These are phyloP conservation scores for Carex littledalei DNA, from an alignment of 176 grass and related monocot species.

Conservation along the genomic window DNA sequence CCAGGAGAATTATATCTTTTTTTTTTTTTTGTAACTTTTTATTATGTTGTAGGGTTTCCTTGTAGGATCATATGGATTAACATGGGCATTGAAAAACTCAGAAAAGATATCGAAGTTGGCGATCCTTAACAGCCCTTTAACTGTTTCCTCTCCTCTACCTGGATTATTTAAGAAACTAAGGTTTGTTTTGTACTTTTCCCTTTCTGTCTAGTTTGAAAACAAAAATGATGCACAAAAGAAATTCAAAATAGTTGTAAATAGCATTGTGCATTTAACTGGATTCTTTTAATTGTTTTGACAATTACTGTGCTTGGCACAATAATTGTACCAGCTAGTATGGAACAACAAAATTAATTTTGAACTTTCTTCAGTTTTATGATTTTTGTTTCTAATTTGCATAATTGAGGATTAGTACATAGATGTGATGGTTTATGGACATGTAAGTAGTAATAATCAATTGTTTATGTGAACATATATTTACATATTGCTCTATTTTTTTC, in stretches of 20 bases:
- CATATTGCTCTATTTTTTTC: conserved; percentile 4
- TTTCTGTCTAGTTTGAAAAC: conserved; percentile 20
- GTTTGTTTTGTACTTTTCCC: conserved; percentile 12
- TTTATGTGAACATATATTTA: not conserved
- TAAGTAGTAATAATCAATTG: not conserved
- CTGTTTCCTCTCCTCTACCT: conserved; percentile 73
- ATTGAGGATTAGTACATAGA: not conserved
- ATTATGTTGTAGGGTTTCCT: conserved; percentile 60
- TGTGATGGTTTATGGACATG: conserved; percentile 11
- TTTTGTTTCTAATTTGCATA: not conserved
- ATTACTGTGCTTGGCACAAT: not conserved
- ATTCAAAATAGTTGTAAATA: not conserved
- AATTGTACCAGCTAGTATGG: not conserved
- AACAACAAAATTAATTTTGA: not conserved
- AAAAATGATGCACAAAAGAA: not conserved
- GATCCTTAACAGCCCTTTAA: conserved; percentile 87
- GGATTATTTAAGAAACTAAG: conserved; percentile 88
- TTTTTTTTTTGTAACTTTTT: not conserved
- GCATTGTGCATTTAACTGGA: not conserved
- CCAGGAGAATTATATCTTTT: not conserved
- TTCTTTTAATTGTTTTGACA: not conserved
- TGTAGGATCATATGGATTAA: conserved; percentile 93
- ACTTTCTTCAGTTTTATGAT: not conserved
- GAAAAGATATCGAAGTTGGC: conserved; percentile 68
- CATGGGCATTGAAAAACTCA: conserved; percentile 88